Percentiles rank a stretch among this genome's conserved stretches.
These are phyloP conservation scores for Neophaeococcomyces aloes DNA, from an alignment of 2,329 filamentous ascomycete species.

Conservation along the genomic window DNA sequence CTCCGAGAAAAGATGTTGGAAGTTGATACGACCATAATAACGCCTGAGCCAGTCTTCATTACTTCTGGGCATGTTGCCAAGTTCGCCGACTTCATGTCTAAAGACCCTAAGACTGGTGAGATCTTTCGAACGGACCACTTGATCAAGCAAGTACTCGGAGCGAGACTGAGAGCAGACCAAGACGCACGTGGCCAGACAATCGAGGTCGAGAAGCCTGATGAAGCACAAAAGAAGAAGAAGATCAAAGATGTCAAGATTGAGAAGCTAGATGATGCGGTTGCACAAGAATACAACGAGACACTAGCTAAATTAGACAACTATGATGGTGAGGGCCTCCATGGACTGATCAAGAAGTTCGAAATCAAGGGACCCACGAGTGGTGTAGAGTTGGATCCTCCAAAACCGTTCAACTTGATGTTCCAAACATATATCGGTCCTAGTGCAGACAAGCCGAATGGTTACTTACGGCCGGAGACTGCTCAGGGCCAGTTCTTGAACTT, in stretches of 20 bases:
- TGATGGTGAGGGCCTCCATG: conserved; percentile 71
- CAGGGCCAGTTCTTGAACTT: conserved; percentile 99
- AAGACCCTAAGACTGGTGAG: conserved; percentile 94
- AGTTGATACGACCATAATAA: conserved; percentile 88
- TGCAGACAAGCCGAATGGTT: conserved; percentile 66
- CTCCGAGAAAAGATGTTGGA: conserved; percentile 92
- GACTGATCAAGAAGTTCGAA: conserved; percentile 81
- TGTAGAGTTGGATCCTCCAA: conserved; percentile 64
- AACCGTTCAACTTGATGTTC: conserved; percentile 98
- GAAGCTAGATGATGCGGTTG: conserved; percentile 76
- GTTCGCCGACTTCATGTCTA: conserved; percentile 99
- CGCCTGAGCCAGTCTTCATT: conserved; percentile 86
- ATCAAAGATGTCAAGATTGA: conserved; percentile 64
- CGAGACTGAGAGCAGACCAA: conserved; percentile 78
- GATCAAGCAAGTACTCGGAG: conserved; percentile 86
- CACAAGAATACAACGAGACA: conserved; percentile 82
- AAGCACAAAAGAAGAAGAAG: conserved; percentile 83
- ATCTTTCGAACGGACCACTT: conserved; percentile 94
- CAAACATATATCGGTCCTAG: conserved; percentile 88
- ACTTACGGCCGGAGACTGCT: conserved; percentile 85
- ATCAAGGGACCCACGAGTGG: conserved; percentile 79
- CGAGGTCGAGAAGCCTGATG: conserved; percentile 58
- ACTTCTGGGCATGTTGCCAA: conserved; percentile 95
- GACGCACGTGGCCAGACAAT: conserved; percentile 74
- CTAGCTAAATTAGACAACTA: conserved; percentile 95